Evolutionary conservation across 331 rosid genomes (phyloP).

Genomic region (Rosa hybrid): DNA sequence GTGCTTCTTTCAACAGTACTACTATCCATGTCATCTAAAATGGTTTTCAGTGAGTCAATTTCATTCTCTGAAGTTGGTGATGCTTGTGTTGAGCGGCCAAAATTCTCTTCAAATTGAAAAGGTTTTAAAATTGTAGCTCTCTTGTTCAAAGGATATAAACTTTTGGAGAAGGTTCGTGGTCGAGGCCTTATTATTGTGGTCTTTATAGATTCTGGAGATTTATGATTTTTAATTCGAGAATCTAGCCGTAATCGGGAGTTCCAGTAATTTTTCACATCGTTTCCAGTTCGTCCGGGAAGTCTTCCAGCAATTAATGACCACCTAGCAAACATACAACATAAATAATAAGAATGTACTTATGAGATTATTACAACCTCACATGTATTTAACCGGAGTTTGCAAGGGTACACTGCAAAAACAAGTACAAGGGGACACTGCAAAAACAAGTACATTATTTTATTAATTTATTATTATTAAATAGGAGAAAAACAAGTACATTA

Average conservation of each 20-base stretch:
- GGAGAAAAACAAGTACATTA: too few relatives aligned
- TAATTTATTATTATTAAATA: too few relatives aligned
- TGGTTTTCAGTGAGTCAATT: background rate
- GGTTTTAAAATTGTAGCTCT: background rate
- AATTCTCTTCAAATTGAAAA: background rate
- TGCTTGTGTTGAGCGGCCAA: background rate
- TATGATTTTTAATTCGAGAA: background rate
- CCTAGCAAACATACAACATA: background rate
- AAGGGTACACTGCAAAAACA: too few relatives aligned
- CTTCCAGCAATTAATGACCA: slow-evolving; percentile 49
- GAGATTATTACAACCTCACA: background rate
- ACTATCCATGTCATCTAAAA: slow-evolving; percentile 6
- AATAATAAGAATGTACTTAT: background rate
- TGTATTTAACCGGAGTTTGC: background rate
- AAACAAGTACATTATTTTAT: too few relatives aligned
- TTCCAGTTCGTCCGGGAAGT: slow-evolving; percentile 48
- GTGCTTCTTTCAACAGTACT: background rate
- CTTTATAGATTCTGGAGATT: background rate
- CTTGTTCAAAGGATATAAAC: background rate
- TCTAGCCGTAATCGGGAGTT: slow-evolving; percentile 8
- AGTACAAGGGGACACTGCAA: too few relatives aligned
- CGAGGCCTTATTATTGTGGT: background rate
- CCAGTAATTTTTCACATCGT: slow-evolving; percentile 49
- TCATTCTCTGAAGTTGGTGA: background rate
- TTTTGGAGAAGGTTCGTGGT: slow-evolving; percentile 7